Conservation (phyloP, 2,329 filamentous ascomycete genomes). For the Thermoascus crustaceus region DNA sequence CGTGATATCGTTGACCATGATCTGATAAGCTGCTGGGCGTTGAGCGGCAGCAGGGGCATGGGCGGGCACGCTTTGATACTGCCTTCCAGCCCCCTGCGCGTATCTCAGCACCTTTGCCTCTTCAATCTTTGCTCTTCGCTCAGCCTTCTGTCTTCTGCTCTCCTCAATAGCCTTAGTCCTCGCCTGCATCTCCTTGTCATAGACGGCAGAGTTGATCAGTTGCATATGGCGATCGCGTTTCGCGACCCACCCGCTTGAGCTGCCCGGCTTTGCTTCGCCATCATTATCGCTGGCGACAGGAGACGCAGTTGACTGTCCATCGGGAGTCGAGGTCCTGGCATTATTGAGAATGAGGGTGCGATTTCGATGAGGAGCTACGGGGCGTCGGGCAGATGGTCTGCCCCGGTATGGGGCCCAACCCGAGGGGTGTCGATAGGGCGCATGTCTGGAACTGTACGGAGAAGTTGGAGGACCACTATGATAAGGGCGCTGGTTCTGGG, state of each 20-base stretch:
- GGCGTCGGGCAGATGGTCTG: slow-evolving; percentile 31
- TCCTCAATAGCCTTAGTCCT: slow-evolving; percentile 65
- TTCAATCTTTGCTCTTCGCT: slow-evolving; percentile 53
- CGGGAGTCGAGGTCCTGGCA: slow-evolving; percentile 16
- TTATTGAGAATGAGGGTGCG: slow-evolving; percentile 60
- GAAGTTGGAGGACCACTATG: slow-evolving; percentile 17
- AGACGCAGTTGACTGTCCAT: slow-evolving; percentile 16
- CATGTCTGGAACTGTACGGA: slow-evolving; percentile 16
- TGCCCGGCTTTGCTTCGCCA: slow-evolving; percentile 19
- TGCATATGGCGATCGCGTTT: slow-evolving; percentile 71
- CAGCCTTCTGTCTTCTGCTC: slow-evolving; percentile 41
- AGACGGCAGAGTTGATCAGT: slow-evolving; percentile 72
- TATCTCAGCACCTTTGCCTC: slow-evolving; percentile 33
- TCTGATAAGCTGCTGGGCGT: slow-evolving; percentile 47
- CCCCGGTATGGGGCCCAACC: slow-evolving; percentile 39
- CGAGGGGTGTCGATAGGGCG: slow-evolving; percentile 21
- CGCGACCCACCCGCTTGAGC: slow-evolving; percentile 54
- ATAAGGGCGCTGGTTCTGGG: slow-evolving; percentile 15
- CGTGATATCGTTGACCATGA: slow-evolving; percentile 62
- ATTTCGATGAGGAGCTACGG: slow-evolving; percentile 42
- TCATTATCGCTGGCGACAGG: slow-evolving; percentile 21
- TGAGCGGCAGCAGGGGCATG: slow-evolving; percentile 18
- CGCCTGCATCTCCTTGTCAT: slow-evolving; percentile 62
- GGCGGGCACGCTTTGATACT: slow-evolving; percentile 12
- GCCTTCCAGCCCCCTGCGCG: slow-evolving; percentile 24